Percentiles rank a stretch among this genome's conserved stretches.
These are phyloP conservation scores for Clavispora santaluciae DNA, from an alignment of 805 yeast genomes.

Conservation along the genomic window DNA sequence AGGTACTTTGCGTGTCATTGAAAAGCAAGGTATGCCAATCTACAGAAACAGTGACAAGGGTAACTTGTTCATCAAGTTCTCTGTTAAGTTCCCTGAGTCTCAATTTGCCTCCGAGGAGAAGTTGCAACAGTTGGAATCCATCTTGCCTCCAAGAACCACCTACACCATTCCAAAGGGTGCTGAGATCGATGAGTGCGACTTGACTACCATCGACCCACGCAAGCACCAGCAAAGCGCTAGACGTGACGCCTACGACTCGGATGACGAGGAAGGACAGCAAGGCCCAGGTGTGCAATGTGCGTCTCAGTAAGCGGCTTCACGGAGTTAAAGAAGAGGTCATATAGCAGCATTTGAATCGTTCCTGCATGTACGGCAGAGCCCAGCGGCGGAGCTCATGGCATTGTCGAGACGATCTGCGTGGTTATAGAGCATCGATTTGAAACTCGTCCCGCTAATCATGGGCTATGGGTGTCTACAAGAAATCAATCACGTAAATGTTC, in stretches of 20 bases:
- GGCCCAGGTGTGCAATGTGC: conserved; percentile 26
- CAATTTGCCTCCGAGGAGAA: conserved; percentile 73
- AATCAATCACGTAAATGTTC: not conserved
- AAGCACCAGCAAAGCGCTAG: conserved; percentile 45
- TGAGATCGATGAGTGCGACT: conserved; percentile 74
- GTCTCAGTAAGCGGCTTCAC: conserved; percentile 14
- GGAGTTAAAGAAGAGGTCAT: not conserved
- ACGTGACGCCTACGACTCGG: conserved; percentile 42
- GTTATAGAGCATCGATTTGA: not conserved
- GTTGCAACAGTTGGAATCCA: conserved; percentile 63
- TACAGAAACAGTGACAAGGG: conserved; percentile 86
- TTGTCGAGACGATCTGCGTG: not conserved
- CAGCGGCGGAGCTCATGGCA: not conserved
- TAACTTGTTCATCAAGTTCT: conserved; percentile 79
- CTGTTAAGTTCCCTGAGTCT: conserved; percentile 78
- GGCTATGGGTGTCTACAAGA: not conserved
- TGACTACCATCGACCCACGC: conserved; percentile 63
- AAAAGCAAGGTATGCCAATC: conserved; percentile 97
- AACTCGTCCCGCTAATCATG: not conserved
- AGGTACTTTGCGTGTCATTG: conserved; percentile 72
- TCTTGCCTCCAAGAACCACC: conserved; percentile 73
- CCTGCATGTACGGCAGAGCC: not conserved
- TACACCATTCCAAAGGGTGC: conserved; percentile 64
- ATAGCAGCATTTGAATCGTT: not conserved
- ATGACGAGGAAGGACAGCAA: conserved; percentile 38